Evolutionary conservation across 1,284 basidiomycete species (phyloP).

Genomic region (Cryptococcus sp.): DNA sequence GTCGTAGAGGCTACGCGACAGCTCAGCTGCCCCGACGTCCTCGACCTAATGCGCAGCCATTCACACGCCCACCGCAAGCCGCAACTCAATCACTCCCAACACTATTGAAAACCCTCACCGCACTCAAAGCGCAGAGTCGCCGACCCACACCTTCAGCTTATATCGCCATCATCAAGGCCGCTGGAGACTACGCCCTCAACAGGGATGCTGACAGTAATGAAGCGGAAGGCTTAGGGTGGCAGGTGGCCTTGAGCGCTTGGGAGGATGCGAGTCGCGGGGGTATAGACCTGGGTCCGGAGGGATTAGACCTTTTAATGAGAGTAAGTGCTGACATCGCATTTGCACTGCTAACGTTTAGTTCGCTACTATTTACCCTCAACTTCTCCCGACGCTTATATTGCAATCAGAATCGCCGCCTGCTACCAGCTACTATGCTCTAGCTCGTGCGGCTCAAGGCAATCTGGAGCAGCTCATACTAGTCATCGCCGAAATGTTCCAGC

Average conservation of each 20-base stretch:
- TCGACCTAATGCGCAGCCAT: slow-evolving; percentile 1
- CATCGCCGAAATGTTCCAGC: slow-evolving; percentile 36
- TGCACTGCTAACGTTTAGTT: slow-evolving; percentile 18
- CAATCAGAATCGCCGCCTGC: slow-evolving; percentile 12
- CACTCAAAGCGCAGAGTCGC: slow-evolving; percentile 23
- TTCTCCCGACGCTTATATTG: slow-evolving; percentile 37
- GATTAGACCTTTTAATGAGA: slow-evolving; percentile 34
- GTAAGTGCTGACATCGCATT: slow-evolving; percentile 21
- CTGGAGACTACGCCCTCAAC: slow-evolving; percentile 28
- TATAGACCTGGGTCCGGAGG: slow-evolving; percentile 36
- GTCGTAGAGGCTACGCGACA: slow-evolving; percentile 1
- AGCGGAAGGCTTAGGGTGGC: slow-evolving; percentile 33
- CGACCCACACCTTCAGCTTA: slow-evolving; percentile 38
- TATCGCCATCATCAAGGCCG: slow-evolving; percentile 33
- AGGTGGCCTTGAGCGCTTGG: slow-evolving; percentile 38
- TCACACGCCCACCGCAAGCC: slow-evolving; percentile 8
- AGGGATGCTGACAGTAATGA: slow-evolving; percentile 11
- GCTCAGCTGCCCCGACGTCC: neutral
- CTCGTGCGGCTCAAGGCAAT: slow-evolving; percentile 20
- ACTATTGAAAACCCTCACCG: slow-evolving; percentile 28
- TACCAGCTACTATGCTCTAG: slow-evolving; percentile 28
- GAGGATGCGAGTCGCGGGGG: slow-evolving; percentile 40
- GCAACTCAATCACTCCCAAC: slow-evolving; percentile 17
- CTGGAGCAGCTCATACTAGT: slow-evolving; percentile 37
- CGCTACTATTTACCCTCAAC: slow-evolving; percentile 27